Evolutionary conservation across 441 rosid genomes (phyloP), one percentile per base, ranked within the genome.

Genomic region (Jatropha multifida): DNA sequence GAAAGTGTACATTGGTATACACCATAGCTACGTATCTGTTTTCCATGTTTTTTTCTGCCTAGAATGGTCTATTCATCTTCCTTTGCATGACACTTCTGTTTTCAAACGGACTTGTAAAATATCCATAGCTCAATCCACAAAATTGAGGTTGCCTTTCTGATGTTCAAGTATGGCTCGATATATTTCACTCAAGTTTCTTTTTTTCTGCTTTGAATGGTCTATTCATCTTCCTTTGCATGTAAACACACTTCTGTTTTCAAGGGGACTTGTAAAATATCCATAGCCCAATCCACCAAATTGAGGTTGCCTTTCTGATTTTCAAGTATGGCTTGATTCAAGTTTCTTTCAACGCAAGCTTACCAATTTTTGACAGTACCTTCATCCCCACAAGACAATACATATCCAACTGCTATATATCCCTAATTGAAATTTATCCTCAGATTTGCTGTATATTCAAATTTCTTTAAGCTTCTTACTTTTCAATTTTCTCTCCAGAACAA

Each of bases 401-500:
- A 46, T 48, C 0, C 26, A 51, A 40, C 37, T 48, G 55, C 55
- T 77, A 7, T 27, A 20, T 52, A 27, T 65, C 56, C 14, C 14
- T 0, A 20, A 12, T 13, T 17, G 68, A 66, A 51, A 68, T 67
- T 38, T 48, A 18, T 77, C 83, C 32, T 20, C 9, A 9, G 72
- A 38, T 55, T 56, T 52, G 8, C 14, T 44, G 44, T 14, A 51
- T 55, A 38, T 48, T 70, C 70, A 27, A 54, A 52, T 65, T 65
- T 49, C 56, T 38, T 59, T 61, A 42, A 38, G 61, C n/a, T 64
- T 64, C 41, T 56, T 27, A 40, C 68, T 76, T 67, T 11, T 56
- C 80, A 65, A 38, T 62, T 78, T 78, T 82, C 78, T 76, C 84
- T 73, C 80, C 92, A 42, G 92, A 90, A 81, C 98, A 93, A 67